Evolutionary conservation across 2,329 filamentous ascomycete species (phyloP).

Genomic region (Colletotrichum caudatum): DNA sequence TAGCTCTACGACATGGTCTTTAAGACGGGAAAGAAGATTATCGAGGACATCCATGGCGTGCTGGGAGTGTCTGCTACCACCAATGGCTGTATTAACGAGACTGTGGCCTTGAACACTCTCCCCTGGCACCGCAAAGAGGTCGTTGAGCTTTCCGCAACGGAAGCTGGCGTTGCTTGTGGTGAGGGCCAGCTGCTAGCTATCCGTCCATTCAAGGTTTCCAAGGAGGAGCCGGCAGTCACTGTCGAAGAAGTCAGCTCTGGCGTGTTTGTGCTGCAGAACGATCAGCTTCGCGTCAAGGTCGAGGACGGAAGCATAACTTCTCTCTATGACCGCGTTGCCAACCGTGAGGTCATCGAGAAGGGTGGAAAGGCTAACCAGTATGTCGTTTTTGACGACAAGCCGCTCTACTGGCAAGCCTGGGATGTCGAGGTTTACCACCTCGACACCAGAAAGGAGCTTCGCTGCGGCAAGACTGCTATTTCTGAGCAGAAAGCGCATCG

Average conservation of each 20-base stretch:
- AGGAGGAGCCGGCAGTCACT: conserved; percentile 62
- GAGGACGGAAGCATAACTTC: conserved; percentile 84
- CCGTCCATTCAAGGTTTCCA: conserved; percentile 60
- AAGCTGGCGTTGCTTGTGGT: conserved; percentile 68
- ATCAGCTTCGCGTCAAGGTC: conserved; percentile 78
- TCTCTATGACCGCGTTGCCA: conserved; percentile 78
- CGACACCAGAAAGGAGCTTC: conserved; percentile 83
- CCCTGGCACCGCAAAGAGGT: conserved; percentile 86
- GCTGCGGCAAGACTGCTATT: conserved; percentile 76
- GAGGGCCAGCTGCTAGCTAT: conserved; percentile 65
- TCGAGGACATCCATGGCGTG: conserved; percentile 75
- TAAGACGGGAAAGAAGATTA: conserved; percentile 76
- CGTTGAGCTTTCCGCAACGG: conserved; percentile 69
- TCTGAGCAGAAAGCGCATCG: conserved; percentile 78
- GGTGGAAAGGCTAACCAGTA: conserved; percentile 87
- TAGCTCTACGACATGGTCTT: conserved; percentile 87
- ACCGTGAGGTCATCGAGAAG: conserved; percentile 81
- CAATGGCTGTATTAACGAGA: conserved; percentile 57
- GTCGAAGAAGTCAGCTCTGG: conserved; percentile 66
- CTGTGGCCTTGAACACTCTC: conserved; percentile 83
- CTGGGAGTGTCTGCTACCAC: conserved; percentile 70
- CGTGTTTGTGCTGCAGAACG: conserved; percentile 84
- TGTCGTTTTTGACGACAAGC: conserved; percentile 97
- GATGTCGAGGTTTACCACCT: conserved; percentile 98
- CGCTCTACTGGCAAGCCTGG: conserved; percentile 97